Evolutionary conservation across 306 rosid genomes (phyloP), one percentile per base, ranked within the genome.

Genomic region (Dalbergia oliveri): DNA sequence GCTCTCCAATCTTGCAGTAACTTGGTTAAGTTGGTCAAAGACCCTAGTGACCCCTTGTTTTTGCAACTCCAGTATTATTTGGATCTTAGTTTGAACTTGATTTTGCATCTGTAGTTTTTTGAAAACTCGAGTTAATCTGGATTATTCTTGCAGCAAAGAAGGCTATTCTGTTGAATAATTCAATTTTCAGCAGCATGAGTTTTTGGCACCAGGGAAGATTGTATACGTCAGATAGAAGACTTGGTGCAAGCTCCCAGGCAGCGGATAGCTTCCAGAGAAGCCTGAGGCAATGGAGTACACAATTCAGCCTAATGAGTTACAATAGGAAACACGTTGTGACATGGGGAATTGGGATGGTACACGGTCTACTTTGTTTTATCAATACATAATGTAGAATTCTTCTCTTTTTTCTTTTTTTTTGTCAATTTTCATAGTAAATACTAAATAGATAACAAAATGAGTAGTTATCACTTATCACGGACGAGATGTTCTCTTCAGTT

Each of bases 131-230:
- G 44, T 39, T 71, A 58, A 53, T 54, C 15, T 78, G 37, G 60
- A 21, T 68, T 51, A 16, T 62, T 81, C 43, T 62, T 87, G 86
- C 93, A 92, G 97, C 87, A 60, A 66, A 88, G 89, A 84, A 86
- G 90, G 69, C 74, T 77, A 57, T 87, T 92, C 76, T 91, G 94
- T 70, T 89, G 91, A 91, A 50, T 59, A 60, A 35, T 45, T 56
- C 44, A 37, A 45, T 13, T 15, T 16, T 79, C 64, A 50, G 70
- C 50, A 16, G 9, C 62, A 19, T 14, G 59, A 62, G 64, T 61
- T 41, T 59, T 44, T 11, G 43, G 53, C 71, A 79, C 64, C 23
- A 54, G 65, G 9, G 3, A 33, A 59, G 33, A 70, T 18, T 23
- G 50, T 37, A n/a, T 57, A 43, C 77, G 19, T 54, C 21, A 66